phyloP scores from a whole-genome alignment of 768 basidiomycete species.

The Amanita rubescens region DNA sequence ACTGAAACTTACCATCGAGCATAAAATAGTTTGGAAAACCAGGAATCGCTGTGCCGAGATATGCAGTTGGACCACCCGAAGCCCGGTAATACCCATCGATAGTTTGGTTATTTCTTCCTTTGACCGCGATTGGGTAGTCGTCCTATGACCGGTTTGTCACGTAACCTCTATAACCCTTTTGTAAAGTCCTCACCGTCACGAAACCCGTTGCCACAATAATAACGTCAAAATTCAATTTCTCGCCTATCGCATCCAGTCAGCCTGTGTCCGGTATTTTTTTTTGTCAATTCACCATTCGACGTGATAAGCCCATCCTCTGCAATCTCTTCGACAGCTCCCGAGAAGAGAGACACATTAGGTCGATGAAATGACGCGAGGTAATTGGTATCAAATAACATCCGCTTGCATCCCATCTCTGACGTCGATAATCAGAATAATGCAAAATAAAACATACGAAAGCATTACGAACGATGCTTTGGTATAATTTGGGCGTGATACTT shows the following conservation, averaged over 20 bases:
- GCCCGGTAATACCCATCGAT: constrained; percentile 26
- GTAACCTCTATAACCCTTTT: not conserved
- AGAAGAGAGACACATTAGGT: constrained; percentile 34
- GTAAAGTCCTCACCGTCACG: constrained; percentile 14
- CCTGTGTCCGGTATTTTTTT: not conserved
- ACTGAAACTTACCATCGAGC: constrained; percentile 20
- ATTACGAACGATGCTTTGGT: constrained; percentile 34
- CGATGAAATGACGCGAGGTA: constrained; percentile 36
- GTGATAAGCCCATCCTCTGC: constrained; percentile 31
- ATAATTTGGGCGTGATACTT: constrained; percentile 35
- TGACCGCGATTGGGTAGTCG: constrained; percentile 19
- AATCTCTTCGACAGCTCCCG: constrained; percentile 27
- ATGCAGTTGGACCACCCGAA: constrained; percentile 30
- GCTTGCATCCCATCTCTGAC: constrained; percentile 41
- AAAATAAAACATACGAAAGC: not conserved
- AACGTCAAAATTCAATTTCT: constrained; percentile 23
- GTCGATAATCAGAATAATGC: not conserved
- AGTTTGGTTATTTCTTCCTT: constrained; percentile 18
- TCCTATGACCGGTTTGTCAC: constrained; percentile 14
- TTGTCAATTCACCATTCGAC: constrained; percentile 17
- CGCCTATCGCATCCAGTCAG: constrained; percentile 13
- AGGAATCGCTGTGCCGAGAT: constrained; percentile 30
- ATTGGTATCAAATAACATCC: constrained; percentile 37
- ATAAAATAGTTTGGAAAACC: constrained; percentile 35
- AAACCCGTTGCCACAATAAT: constrained; percentile 29